Base-by-base conservation (phyloP, 129 eudicot species). In the Chrysanthemum lavandulifolium region DNA sequence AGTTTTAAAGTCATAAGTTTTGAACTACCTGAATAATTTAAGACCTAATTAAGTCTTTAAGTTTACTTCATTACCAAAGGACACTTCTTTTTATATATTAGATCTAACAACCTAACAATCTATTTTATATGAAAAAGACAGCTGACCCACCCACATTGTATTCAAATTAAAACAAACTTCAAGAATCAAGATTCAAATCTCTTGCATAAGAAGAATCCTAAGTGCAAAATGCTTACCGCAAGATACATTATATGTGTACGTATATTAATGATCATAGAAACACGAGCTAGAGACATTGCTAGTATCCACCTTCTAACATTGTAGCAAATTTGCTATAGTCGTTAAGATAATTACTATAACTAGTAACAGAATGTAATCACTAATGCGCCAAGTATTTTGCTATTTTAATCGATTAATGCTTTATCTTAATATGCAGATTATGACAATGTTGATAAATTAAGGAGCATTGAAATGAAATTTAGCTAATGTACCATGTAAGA, bases 401-500 rank as follows among this genome's bases (percentile, higher is more conserved):
- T 36, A 36, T 36, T 36, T 36, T 36, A 36, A 36, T 36, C 43
- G 47, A 40, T 40, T 6, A 40, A 6, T 40, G 47, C 2, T 40
- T 8, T 40, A 40, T 29, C 31, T 5, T n/a, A 59, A 67, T 6
- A 43, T 13, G 19, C 2, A 65, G 25, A 45, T 23, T 10, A 16
- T 56, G 68, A 67, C 29, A 9, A 27, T 45, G 23, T n/a, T 25
- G 0, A 66, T 2, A 65, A 77, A 53, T 21, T 43, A 43, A 63
- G 76, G 53, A 69, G 25, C 67, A 71, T 61, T 40, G 40, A 51
- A 19, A 13, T 13, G 63, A 71, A 40, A 29, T 5, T 65, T 3
- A 36, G 49, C 64, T 27, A 56, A 51, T 77, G 77, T 71, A 92
- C 98, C 98, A 85, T 92, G 98, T 83, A 92, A 78, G 15, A 92